Evolutionary conservation across 257 asterid species (phyloP), one percentile per base, ranked within the genome.

Genomic region (Solanum bukasovii): DNA sequence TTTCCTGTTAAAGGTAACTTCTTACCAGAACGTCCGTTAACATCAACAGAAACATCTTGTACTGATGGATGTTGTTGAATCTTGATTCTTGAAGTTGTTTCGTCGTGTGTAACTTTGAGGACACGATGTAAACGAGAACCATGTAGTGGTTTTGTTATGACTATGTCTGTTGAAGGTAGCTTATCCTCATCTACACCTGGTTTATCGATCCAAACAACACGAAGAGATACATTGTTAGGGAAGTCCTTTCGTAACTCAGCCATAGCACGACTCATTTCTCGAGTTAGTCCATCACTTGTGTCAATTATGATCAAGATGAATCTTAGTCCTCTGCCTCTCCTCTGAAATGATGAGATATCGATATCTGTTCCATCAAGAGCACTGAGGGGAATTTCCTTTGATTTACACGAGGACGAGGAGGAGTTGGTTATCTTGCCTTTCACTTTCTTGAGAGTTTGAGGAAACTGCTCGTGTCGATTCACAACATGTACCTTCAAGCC

Each of bases 151-250:
- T 93, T 94, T 3, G 92, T 88, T 33, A 95, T 63, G 72, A 94
- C 65, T 29, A 94, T 27, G 89, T 97, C 98, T 0, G 91, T 91
- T 5, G 91, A 65, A 68, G 96, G 94, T 12, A 94, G 89, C 79
- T 89, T 93, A 23, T 88, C 93, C 86, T 84, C 92, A 25, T 91
- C 92, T 38, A 42, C n/a, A 1, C 88, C 92, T 18, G 93, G 89
- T 52, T 87, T 88, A 81, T 93, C 94, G 20, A 93, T 82, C 98
- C 98, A 96, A 72, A 94, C 94, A 44, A 96, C 94, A 84, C 94
- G 90, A 33, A 81, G 73, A 59, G 88, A 91, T 21, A 44, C 90
- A 31, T n/a, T 81, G 10, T 86, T 90, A 23, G 67, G 68, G 0
- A 90, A 85, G 49, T 93, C 96, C 87, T 90, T 92, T 83, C 98